Evolutionary conservation across 116 monocot genomes (phyloP).

Genomic region (Iris pallida): DNA sequence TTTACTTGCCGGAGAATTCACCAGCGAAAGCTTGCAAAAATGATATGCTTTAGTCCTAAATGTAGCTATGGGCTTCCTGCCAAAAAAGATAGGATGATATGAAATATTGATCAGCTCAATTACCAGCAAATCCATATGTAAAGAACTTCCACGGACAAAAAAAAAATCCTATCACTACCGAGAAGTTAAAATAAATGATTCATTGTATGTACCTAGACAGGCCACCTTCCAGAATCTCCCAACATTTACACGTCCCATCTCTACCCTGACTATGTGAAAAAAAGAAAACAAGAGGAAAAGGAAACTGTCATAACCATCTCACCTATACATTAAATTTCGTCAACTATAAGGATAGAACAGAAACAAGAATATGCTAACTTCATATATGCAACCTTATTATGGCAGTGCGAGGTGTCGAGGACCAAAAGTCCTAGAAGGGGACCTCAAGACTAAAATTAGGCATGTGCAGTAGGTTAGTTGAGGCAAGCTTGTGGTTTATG

Average conservation of each 20-base stretch:
- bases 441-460: too few relatives aligned
- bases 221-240: slow-evolving; percentile 72
- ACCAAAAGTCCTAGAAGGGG: too few relatives aligned
- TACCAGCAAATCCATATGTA: neutral
- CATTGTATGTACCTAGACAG: slow-evolving; percentile 56
- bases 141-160: neutral
- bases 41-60: slow-evolving; percentile 67
- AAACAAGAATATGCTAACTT: too few relatives aligned
- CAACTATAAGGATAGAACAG: too few relatives aligned
- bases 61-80: slow-evolving; percentile 62
- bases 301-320: too few relatives aligned
- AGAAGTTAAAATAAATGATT: neutral
- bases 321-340: too few relatives aligned
- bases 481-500: too few relatives aligned
- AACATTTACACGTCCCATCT: slow-evolving; percentile 86
- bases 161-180: neutral
- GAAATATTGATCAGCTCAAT: slow-evolving; percentile 12
- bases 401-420: too few relatives aligned
- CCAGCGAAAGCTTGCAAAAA: slow-evolving; percentile 89
- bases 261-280: slow-evolving; percentile 60
- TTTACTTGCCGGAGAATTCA: slow-evolving; percentile 35
- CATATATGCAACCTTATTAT: too few relatives aligned
- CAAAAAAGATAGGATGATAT: neutral
- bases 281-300: too few relatives aligned
- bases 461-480: too few relatives aligned